Evolutionary conservation across 768 basidiomycete genomes (phyloP).

Genomic region (Agaricus bisporus): DNA sequence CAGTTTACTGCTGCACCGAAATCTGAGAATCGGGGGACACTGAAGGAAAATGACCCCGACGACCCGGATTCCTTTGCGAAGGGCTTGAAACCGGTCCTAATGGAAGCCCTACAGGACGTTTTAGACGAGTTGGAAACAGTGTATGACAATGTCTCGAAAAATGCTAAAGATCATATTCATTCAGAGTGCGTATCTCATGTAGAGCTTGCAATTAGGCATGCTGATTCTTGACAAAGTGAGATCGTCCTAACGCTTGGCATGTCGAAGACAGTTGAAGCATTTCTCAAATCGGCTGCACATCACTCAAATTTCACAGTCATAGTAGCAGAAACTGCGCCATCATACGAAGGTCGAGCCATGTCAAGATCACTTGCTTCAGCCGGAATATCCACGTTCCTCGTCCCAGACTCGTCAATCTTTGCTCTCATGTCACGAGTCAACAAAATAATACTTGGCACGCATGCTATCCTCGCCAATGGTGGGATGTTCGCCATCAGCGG

Average conservation of each 20-base stretch:
- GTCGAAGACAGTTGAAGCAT: constrained; percentile 90
- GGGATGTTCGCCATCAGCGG: constrained; percentile 91
- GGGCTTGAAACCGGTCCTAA: constrained; percentile 84
- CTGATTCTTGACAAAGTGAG: constrained; percentile 50
- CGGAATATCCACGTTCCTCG: constrained; percentile 91
- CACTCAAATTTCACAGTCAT: constrained; percentile 93
- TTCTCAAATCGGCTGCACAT: constrained; percentile 86
- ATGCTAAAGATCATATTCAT: constrained; percentile 93
- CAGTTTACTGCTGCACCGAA: constrained; percentile 33
- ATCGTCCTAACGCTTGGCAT: constrained; percentile 82
- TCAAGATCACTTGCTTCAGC: constrained; percentile 73
- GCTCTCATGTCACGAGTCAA: constrained; percentile 96
- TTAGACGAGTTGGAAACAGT: constrained; percentile 95
- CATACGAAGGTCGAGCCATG: constrained; percentile 83
- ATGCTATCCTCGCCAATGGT: constrained; percentile 95
- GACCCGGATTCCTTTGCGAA: constrained; percentile 76
- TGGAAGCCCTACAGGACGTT: constrained; percentile 96
- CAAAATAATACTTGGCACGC: constrained; percentile 92
- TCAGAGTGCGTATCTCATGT: constrained; percentile 67
- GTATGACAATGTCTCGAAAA: constrained; percentile 90
- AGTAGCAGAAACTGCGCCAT: constrained; percentile 92
- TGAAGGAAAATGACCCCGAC: constrained; percentile 66
- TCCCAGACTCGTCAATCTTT: constrained; percentile 94
- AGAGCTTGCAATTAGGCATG: not conserved
- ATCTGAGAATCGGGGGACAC: constrained; percentile 47